Conservation (phyloP, 2,329 filamentous ascomycete genomes). For the Nemania bipapillata region DNA sequence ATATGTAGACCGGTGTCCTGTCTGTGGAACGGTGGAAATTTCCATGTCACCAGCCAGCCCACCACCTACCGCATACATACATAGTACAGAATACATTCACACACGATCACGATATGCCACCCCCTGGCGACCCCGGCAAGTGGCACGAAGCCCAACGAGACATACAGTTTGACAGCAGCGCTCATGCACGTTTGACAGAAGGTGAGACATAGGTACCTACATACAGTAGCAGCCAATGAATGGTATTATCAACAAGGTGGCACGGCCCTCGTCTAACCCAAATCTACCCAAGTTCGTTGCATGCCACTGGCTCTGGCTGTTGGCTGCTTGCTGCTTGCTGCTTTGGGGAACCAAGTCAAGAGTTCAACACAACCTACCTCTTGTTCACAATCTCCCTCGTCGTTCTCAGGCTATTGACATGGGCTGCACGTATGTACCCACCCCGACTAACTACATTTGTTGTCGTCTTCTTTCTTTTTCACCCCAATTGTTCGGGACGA, state of each 20-base stretch:
- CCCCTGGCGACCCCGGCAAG: conserved; percentile 35
- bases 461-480: conserved; percentile 32
- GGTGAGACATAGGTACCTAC: conserved; percentile 32
- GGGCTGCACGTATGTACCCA: conserved; percentile 36
- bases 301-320: no score
- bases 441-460: conserved; percentile 37
- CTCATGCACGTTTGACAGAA: conserved; percentile 38
- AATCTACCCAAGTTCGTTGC: not conserved
- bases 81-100: no score
- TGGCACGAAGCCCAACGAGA: conserved; percentile 38
- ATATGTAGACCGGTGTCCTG: conserved; percentile 21
- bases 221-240: conserved; percentile 22
- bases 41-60: conserved; percentile 25
- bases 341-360: conserved; percentile 14
- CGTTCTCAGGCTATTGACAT: conserved; percentile 32
- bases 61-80: no score
- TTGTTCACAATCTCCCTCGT: conserved; percentile 27
- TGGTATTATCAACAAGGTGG: conserved; percentile 24
- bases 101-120: conserved; percentile 38
- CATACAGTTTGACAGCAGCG: conserved; percentile 40
- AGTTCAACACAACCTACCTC: conserved; percentile 18
- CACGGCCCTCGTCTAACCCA: conserved; percentile 29
- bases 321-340: conserved; percentile 15
- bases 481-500: conserved; percentile 42
- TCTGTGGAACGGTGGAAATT: conserved; percentile 29